These are phyloP conservation scores for Quercus berberidifolia DNA, from an alignment of 306 rosid genomes.

Conservation along the genomic window DNA sequence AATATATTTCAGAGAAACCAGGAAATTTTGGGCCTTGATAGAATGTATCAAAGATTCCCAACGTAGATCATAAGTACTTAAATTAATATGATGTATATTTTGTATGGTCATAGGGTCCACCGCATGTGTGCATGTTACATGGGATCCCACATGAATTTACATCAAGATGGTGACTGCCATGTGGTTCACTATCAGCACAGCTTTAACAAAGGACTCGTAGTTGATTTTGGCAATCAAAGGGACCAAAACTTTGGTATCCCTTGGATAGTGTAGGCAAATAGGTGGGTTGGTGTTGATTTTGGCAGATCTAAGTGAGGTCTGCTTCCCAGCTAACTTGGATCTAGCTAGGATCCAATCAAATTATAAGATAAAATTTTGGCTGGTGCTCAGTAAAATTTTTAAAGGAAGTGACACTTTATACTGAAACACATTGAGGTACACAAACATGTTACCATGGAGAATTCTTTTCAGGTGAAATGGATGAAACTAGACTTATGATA, in stretches of 20 bases:
- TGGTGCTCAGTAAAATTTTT: too few relatives aligned
- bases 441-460: too few relatives aligned
- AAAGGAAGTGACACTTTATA: too few relatives aligned
- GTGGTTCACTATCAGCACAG: background rate
- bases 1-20: too few relatives aligned
- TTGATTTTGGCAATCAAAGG: background rate
- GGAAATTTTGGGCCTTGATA: too few relatives aligned
- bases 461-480: too few relatives aligned
- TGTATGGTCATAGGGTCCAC: background rate
- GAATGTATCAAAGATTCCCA: constrained; percentile 10
- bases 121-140: background rate
- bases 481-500: too few relatives aligned
- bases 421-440: too few relatives aligned
- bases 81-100: background rate
- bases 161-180: background rate
- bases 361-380: background rate
- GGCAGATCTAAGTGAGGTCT: too few relatives aligned
- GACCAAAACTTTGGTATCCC: too few relatives aligned
- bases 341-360: background rate
- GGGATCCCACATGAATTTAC: background rate
- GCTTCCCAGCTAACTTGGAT: background rate
- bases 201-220: background rate
- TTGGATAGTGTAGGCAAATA: too few relatives aligned
- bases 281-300: too few relatives aligned
- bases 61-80: background rate